Evolutionary conservation across 2,329 filamentous ascomycete genomes (phyloP), one percentile per base, ranked within the genome.

Genomic region (Dendryphion nanum): DNA sequence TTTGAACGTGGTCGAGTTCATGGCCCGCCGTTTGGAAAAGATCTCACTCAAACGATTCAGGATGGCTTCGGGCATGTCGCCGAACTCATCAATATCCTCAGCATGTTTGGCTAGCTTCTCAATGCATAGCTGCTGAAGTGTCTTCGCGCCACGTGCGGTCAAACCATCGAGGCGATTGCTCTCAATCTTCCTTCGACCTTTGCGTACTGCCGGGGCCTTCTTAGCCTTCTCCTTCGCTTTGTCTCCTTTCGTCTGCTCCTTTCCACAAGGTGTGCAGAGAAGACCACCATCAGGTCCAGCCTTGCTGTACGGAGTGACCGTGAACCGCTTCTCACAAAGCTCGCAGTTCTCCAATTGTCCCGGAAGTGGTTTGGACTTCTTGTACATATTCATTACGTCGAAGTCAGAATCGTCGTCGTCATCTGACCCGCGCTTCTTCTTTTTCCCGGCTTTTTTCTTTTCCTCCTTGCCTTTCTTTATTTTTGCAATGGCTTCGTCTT

Each of bases 281-380:
- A 97, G 72, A 13, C 89, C 89, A 4, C 90, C 90, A n/a, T 85
- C 75, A 1, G 87, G 85, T 0, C 86, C 89, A 18, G 83, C 78
- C 48, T 89, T 85, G 45, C 85, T 89, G 68, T 96, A 96, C 1
- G 88, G 78, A 0, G 91, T 96, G 30, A 97, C 90, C 0, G 89
- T 95, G 59, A 97, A 97, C 24, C 89, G 82, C 63, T 93, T 95
- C 30, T 78, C 76, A 63, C 91, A 97, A 3, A 83, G 70, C 45
- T 86, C 89, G 60, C 91, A 97, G 50, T 95, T 90, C 47, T 86
- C 89, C 57, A 91, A 79, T 64, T 97, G 91, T 2, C 88, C 89
- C 2, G 89, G 86, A n/a, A 83, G 62, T 2, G 83, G 82, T 20
- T 71, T 71, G 12, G 67, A 53, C 51, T 79, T 81, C 50, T 76